Percentiles rank a stretch among this genome's conserved stretches.
phyloP scores from a whole-genome alignment of 2,329 filamentous ascomycete species.

The Aspergillus caelatus region DNA sequence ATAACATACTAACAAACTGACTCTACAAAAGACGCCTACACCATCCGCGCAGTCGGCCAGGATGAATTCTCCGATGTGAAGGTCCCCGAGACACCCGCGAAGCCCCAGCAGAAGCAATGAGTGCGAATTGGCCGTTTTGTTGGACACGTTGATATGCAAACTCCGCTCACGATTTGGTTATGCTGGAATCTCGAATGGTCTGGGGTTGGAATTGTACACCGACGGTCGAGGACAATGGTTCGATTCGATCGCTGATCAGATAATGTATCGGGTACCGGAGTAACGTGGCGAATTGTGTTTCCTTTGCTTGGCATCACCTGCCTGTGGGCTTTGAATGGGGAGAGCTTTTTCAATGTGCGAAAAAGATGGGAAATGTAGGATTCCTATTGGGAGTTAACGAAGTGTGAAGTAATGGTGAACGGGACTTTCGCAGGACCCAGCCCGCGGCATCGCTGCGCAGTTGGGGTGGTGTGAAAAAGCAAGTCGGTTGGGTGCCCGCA shows the following conservation, averaged over 20 bases:
- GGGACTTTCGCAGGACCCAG: background rate
- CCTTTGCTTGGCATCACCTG: background rate
- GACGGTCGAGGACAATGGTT: background rate
- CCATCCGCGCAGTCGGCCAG: conserved; percentile 84
- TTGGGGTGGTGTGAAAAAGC: background rate
- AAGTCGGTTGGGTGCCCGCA: background rate
- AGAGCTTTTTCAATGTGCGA: background rate
- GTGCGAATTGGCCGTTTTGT: background rate
- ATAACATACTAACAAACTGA: conserved; percentile 9
- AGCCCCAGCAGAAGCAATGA: conserved; percentile 31
- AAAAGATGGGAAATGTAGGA: background rate
- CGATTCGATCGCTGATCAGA: background rate
- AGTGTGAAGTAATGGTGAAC: background rate
- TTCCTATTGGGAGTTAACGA: background rate
- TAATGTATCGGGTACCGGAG: conserved; percentile 1
- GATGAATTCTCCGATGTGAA: conserved; percentile 97
- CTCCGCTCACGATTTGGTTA: background rate
- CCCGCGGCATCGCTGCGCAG: background rate
- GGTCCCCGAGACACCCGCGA: conserved; percentile 72
- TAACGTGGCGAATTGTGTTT: background rate
- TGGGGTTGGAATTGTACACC: background rate
- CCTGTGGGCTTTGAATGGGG: background rate
- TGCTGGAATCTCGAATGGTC: background rate
- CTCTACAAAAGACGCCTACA: conserved; percentile 61
- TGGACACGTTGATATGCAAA: background rate